Evolutionary conservation across 192 early-diverging fungal genomes (phyloP), one percentile per base, ranked within the genome.

Genomic region (Backusella liffmaniae): DNA sequence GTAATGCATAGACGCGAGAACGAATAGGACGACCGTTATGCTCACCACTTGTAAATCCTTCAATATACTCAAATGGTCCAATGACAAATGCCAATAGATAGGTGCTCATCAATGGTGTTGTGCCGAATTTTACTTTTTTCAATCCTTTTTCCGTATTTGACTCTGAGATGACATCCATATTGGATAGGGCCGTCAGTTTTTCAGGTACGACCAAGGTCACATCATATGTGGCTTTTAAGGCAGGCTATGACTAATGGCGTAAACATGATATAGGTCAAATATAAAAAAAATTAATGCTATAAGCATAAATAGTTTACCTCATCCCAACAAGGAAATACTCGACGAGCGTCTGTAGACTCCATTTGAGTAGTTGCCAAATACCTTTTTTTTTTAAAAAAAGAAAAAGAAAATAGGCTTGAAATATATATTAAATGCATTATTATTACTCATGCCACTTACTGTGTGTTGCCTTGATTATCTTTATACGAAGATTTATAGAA

Each of bases 281-380:
- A 34, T 23, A 26, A 21, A 67, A 65, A 29, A 62, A 62, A 29
- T 26, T 5, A 59, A 41, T 9, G 29, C 18, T 12, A 49, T 18
- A 34, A 67, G 29, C 13, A 30, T 67, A 35, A 30, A 16, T 7
- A 16, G 3, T 29, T 74, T 86, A 86, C 85, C 81, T 98, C 98
- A 84, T 99, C 97, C 91, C 92, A 98, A 80, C 92, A 98, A 16
- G 97, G 97, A 81, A 99, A 94, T 18, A 92, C 91, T 37, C 94
- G 90, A 73, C 97, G 92, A 26, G 93, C 93, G 76, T 96, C 92
- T 37, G 95, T 95, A 13, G 96, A 87, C 88, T 98, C 95, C 75
- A 98, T 98, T 81, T 99, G 97, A 5, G 98, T 97, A 16, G 92
- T 93, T 8, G 94, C 96, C 77, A 99, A 86, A 82, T 92, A 89